A percentile compares a stretch with the other conserved stretches of the same genome.
Conservation (phyloP, 768 basidiomycete species). For the Podaxis carcinomalis region DNA sequence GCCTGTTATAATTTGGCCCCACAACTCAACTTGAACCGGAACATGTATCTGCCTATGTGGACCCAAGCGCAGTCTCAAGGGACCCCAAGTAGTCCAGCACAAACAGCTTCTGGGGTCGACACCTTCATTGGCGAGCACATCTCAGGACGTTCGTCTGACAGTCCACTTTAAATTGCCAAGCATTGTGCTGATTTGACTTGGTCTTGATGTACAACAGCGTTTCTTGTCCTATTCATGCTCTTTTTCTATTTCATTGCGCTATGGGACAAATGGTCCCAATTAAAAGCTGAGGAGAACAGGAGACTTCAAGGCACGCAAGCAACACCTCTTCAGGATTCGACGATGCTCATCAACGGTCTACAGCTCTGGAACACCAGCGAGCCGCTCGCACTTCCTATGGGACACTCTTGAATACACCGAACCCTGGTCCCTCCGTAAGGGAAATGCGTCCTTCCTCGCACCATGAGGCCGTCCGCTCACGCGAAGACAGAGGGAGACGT, state of each 20-base stretch:
- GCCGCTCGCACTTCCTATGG: neutral
- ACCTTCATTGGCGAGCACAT: neutral
- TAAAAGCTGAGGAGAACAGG: conserved; percentile 15
- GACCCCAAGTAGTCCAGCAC: neutral
- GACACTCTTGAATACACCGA: neutral
- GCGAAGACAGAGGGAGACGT: neutral
- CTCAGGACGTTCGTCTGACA: neutral
- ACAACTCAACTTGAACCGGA: neutral
- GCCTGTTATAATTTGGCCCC: neutral
- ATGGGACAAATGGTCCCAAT: conserved; percentile 32
- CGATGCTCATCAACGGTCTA: neutral
- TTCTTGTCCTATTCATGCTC: conserved; percentile 26
- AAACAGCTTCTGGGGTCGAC: neutral
- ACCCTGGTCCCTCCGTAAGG: neutral
- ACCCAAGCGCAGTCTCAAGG: neutral
- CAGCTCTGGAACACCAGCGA: neutral
- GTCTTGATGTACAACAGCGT: neutral
- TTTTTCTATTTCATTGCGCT: conserved; percentile 31
- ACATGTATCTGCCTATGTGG: neutral
- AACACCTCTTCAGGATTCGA: neutral
- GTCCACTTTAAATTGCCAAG: neutral
- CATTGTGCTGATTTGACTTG: neutral
- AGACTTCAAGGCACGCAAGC: neutral
- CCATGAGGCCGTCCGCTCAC: neutral
- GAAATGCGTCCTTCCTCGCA: neutral